Conservation (phyloP, 2,329 filamentous ascomycete genomes). For the Trichoderma harzianum region DNA sequence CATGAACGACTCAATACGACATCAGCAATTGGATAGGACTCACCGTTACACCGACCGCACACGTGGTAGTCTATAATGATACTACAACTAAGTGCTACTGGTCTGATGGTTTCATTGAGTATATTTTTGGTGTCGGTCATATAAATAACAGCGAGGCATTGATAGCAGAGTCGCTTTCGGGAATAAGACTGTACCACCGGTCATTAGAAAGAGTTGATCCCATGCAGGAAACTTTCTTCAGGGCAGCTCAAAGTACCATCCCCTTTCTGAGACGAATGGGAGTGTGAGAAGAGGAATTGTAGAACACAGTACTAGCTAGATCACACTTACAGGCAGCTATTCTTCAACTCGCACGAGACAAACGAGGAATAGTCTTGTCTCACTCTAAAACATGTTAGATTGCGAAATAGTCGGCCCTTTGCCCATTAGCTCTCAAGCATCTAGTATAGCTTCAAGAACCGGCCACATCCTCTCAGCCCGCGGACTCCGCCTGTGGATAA, state of each 20-base stretch:
- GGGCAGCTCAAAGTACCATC: neutral
- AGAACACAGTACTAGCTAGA: neutral
- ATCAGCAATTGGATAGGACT: neutral
- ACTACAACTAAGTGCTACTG: neutral
- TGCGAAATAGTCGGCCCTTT: neutral
- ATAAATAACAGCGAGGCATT: neutral
- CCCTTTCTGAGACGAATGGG: neutral
- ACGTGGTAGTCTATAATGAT: neutral
- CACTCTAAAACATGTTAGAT: neutral
- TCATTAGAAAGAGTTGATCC: neutral
- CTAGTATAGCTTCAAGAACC: neutral
- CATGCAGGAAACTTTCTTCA: neutral
- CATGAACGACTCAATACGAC: neutral
- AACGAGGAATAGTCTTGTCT: neutral
- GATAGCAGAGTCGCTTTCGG: neutral
- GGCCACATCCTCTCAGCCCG: neutral
- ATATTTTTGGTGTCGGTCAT: neutral
- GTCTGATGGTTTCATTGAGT: neutral
- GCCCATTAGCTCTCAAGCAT: neutral
- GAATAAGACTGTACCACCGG: neutral
- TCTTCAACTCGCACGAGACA: neutral
- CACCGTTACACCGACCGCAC: neutral
- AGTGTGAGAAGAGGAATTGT: neutral
- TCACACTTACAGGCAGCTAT: neutral
- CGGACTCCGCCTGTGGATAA: neutral